Percentiles rank a stretch among this genome's conserved stretches.
Evolutionary conservation across 2,329 filamentous ascomycete species (phyloP).

Genomic region (Ophiocordyceps sinensis): DNA sequence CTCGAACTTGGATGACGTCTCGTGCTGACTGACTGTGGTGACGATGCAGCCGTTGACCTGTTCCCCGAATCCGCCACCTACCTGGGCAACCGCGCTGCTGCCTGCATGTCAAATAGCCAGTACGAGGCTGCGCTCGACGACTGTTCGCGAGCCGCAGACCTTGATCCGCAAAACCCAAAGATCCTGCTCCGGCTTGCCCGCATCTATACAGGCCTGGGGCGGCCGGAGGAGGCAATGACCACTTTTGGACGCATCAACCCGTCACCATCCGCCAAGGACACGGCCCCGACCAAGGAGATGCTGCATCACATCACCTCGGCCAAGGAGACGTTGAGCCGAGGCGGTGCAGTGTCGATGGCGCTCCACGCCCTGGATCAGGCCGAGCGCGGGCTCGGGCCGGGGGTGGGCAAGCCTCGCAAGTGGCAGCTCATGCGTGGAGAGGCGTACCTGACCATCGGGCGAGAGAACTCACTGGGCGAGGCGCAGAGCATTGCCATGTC

Average conservation of each 20-base stretch:
- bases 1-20: background rate
- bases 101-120: slow-evolving; percentile 76
- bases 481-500: slow-evolving; percentile 87
- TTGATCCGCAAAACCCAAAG: slow-evolving; percentile 79
- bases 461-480: slow-evolving; percentile 75
- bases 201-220: slow-evolving; percentile 76
- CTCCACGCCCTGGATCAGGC: slow-evolving; percentile 85
- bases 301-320: slow-evolving; percentile 66
- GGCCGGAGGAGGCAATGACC: slow-evolving; percentile 72
- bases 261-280: slow-evolving; percentile 71
- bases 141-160: slow-evolving; percentile 64
- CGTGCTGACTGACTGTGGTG: background rate
- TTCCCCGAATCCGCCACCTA: slow-evolving; percentile 79
- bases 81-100: slow-evolving; percentile 86
- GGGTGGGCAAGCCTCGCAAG: slow-evolving; percentile 72
- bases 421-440: slow-evolving; percentile 90
- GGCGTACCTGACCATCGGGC: slow-evolving; percentile 85
- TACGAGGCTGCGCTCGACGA: slow-evolving; percentile 75
- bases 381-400: slow-evolving; percentile 59
- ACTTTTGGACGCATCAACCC: slow-evolving; percentile 72
- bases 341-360: slow-evolving; percentile 78
- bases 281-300: slow-evolving; percentile 73
- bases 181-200: slow-evolving; percentile 77
- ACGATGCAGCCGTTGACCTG: slow-evolving; percentile 58
- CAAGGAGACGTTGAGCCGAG: slow-evolving; percentile 58